A percentile compares a stretch with the other conserved stretches of the same genome.
Evolutionary conservation across 148 eudicot genomes (phyloP).

Genomic region (Heliamphora exappendiculata): DNA sequence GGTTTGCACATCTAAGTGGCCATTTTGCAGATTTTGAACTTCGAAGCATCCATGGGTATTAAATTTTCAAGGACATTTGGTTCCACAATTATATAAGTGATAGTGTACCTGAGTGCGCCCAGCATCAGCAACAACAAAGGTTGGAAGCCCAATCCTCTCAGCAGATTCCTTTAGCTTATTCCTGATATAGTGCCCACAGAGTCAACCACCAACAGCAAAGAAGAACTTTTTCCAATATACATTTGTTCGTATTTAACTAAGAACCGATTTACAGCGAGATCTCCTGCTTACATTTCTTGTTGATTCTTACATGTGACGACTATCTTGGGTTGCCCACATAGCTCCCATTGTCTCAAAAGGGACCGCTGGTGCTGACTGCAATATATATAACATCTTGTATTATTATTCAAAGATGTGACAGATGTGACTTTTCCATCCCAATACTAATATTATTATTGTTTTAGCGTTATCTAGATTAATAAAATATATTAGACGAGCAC

Average conservation of each 20-base stretch:
- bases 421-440: neutral
- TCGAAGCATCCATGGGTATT: neutral
- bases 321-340: slow-evolving; percentile 87
- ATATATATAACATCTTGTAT: slow-evolving; percentile 13
- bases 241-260: neutral
- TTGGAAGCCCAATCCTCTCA: slow-evolving; percentile 83
- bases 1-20: neutral
- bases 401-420: neutral
- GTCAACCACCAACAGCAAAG: neutral
- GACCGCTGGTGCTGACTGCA: slow-evolving; percentile 71
- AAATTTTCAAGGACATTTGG: neutral
- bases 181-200: slow-evolving; percentile 34
- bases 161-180: slow-evolving; percentile 78
- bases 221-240: neutral
- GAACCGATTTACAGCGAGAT: slow-evolving; percentile 8
- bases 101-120: slow-evolving; percentile 80
- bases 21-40: neutral
- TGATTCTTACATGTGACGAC: slow-evolving; percentile 95
- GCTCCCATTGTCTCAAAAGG: slow-evolving; percentile 86
- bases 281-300: slow-evolving; percentile 78
- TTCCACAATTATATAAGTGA: neutral
- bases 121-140: slow-evolving; percentile 93
- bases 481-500: neutral
- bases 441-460: neutral
- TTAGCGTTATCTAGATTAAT: neutral